Base-by-base conservation (phyloP, 169 alveolate genomes). In the Plasmodium chabaudi region DNA sequence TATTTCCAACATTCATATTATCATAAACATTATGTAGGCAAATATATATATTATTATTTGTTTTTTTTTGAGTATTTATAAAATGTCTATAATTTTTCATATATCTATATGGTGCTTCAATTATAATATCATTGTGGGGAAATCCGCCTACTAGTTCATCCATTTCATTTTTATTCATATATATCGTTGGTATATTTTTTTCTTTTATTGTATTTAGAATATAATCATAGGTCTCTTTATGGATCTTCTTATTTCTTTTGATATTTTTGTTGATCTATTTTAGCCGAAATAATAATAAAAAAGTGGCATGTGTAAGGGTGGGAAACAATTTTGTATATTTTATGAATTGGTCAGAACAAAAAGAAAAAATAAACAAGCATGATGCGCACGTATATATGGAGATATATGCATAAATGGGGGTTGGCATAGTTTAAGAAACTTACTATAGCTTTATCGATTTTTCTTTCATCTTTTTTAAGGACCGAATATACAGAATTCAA, bases 11-110 rank as follows among this genome's bases (percentile, higher is more conserved):
- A 34, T 75, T 75, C 88, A 75, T 75, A 63, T 75, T 75, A 19
- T 75, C 88, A 67, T 75, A 75, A 25, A 75, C 75, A 75, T 75
- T 65, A 19, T 75, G 88, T 49, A 75, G 23, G 21, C 88, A 75
- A 51, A 75, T 17, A 68, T 13, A 75, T 23, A 75, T 61, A 12
- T 63, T 75, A 47, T 17, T 10, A 12, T 63, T 53, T 21, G 44
- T 75, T 49, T n/a, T 27, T 19, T 27, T 55, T 12, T 55, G 12
- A 13, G 23, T 42, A 39, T 75, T 63, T 27, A 75, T 34, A 68
- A 75, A 75, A 39, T 60, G 34, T 23, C 39, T 75, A 17, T 44
- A 63, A 65, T 46, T 60, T 10, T 75, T 60, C 88, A 75, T 75
- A 44, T 47, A 44, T 23, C 88, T 47, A 55, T 75, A 75, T 39